Evolutionary conservation across 768 basidiomycete genomes (phyloP), one percentile per base, ranked within the genome.

Genomic region (Pleurotus pulmonarius): DNA sequence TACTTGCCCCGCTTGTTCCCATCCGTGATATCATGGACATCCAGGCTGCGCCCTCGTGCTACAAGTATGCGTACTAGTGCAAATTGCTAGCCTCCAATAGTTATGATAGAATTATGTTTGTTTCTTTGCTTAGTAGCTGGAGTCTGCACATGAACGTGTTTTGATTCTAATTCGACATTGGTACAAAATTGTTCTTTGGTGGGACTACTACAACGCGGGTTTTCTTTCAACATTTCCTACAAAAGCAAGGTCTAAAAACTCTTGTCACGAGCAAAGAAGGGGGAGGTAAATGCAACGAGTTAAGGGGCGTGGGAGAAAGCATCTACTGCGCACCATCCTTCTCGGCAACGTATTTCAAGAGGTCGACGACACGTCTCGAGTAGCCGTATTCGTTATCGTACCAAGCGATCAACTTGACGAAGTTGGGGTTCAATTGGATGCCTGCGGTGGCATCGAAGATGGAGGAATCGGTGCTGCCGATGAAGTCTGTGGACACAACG

Each of bases 321-420:
- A 47, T 47, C 51, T 57, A 58, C 51, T 54, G 51, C 55, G 49
- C 59, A 49, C 70, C 70, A 63, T 97, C 95, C 73, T 83, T 81
- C 76, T 82, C 79, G 59, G 94, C 92, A 59, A 84, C 87, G 75
- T 72, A 92, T 61, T 84, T 76, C 70, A 98, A 75, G 56, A 98
- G 82, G 71, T 98, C 96, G 75, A 87, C 86, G 54, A 96, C 94
- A 69, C 94, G 88, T 71, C 77, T 85, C 46, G 93, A 95, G 86
- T 97, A 98, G 16, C 93, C 88, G 88, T 87, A 92, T 75, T 94
- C 90, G 74, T 93, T 94, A 75, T 92, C 90, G 80, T 92, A 95
- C 94, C 95, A 97, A 43, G 90, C 70, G 70, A 98, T 87, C 66
- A 97, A 85, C 85, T 98, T 98, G 80, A 98, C 90, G 66, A 98